These are phyloP conservation scores for Mycena floridula DNA, from an alignment of 768 basidiomycete species.

Conservation along the genomic window DNA sequence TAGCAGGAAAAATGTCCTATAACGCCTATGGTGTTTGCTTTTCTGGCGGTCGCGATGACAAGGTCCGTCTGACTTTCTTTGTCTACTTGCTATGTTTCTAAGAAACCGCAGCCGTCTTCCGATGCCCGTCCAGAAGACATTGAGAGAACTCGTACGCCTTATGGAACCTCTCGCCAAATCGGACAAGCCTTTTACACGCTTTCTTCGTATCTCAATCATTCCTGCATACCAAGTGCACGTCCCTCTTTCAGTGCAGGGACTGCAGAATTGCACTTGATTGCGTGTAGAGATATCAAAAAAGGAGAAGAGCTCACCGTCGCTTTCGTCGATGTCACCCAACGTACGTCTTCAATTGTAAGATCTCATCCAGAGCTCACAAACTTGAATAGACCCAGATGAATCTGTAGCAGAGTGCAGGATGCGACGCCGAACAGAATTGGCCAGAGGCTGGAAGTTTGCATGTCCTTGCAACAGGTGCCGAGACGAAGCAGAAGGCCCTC, in stretches of 20 bases:
- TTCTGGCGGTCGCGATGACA: slow-evolving; percentile 61
- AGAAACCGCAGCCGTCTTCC: slow-evolving; percentile 38
- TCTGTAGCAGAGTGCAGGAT: slow-evolving; percentile 48
- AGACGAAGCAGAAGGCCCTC: slow-evolving; percentile 40
- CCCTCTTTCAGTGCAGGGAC: slow-evolving; percentile 64
- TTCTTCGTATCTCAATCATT: slow-evolving; percentile 74
- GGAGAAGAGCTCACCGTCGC: slow-evolving; percentile 76
- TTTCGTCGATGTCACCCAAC: slow-evolving; percentile 64
- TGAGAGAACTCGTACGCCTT: slow-evolving; percentile 72
- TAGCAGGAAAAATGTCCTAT: slow-evolving; percentile 68
- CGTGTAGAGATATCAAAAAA: slow-evolving; percentile 57
- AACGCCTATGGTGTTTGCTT: slow-evolving; percentile 73
- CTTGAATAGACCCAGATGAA: slow-evolving; percentile 49
- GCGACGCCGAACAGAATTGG: slow-evolving; percentile 67
- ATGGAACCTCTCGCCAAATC: slow-evolving; percentile 69
- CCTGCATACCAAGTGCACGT: slow-evolving; percentile 62
- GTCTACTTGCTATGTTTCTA: slow-evolving; percentile 2
- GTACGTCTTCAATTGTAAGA: too few species aligned
- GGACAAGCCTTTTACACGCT: slow-evolving; percentile 72
- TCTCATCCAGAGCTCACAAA: too few species aligned
- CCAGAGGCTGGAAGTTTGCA: slow-evolving; percentile 77
- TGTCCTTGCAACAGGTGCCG: slow-evolving; percentile 65
- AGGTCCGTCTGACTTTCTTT: slow-evolving; percentile 34
- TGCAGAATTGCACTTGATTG: slow-evolving; percentile 64
- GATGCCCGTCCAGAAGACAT: slow-evolving; percentile 57